Percentiles rank a stretch among this genome's conserved stretches.
Conservation (phyloP, 148 eudicot species). For the Silene uniflora region DNA sequence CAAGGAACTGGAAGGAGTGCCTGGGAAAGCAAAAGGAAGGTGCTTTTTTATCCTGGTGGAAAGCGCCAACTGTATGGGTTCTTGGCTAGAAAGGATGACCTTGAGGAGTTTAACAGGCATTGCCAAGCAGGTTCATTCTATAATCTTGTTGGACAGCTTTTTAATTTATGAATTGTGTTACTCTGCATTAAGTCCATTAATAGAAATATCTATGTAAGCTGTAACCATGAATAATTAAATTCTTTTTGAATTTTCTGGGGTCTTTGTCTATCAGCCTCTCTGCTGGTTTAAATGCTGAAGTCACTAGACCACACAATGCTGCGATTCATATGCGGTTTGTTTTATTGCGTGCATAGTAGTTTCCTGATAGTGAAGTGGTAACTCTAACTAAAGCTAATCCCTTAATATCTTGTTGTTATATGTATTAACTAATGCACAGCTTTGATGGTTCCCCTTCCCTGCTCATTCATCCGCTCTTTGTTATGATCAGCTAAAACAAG, state of each 20-base stretch:
- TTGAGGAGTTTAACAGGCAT: constrained; percentile 61
- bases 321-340: no score
- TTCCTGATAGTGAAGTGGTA: not conserved
- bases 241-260: no score
- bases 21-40: constrained; percentile 41
- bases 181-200: not conserved
- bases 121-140: constrained; percentile 41
- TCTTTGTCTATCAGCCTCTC: no score
- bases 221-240: no score
- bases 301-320: no score
- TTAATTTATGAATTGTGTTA: not conserved
- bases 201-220: not conserved
- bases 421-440: not conserved
- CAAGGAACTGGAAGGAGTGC: constrained; percentile 50
- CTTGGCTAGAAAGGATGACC: constrained; percentile 56
- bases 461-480: not conserved
- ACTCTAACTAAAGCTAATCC: not conserved
- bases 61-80: constrained; percentile 67
- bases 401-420: not conserved
- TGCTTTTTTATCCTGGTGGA: constrained; percentile 52
- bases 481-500: constrained; percentile 49
- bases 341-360: not conserved
- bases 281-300: no score
- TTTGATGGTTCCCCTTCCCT: constrained; percentile 1
- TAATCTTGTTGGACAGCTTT: not conserved